These are phyloP conservation scores for Cymodocea nodosa DNA, from an alignment of 116 monocot species.

Conservation along the genomic window DNA sequence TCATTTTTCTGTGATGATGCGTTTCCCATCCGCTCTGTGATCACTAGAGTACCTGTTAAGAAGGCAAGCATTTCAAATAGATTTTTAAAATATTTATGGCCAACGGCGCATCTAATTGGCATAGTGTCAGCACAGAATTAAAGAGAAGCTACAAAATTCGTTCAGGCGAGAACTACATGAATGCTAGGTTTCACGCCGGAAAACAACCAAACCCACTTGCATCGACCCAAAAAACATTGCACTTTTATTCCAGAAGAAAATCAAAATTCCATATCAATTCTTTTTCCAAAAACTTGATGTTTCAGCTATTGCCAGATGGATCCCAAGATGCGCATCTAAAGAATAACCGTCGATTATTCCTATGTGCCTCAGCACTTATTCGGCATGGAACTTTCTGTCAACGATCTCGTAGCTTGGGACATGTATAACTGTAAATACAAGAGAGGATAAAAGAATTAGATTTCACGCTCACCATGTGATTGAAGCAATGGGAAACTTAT, in stretches of 20 bases:
- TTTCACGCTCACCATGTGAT: not conserved
- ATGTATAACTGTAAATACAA: slow-evolving; percentile 36
- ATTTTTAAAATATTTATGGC: too few species aligned
- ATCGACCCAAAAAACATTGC: not conserved
- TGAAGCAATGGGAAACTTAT: not conserved
- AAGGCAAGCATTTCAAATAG: too few species aligned
- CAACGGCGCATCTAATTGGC: too few species aligned
- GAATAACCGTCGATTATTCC: not conserved
- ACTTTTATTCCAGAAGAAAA: not conserved
- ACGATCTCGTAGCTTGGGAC: slow-evolving; percentile 81
- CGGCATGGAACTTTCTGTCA: slow-evolving; percentile 34
- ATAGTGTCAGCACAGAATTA: too few species aligned
- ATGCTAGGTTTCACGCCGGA: too few species aligned
- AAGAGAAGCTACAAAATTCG: too few species aligned
- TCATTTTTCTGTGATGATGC: too few species aligned
- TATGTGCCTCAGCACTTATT: not conserved
- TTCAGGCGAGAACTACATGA: too few species aligned
- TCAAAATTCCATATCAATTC: not conserved
- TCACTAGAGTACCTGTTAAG: too few species aligned
- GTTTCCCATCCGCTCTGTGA: too few species aligned
- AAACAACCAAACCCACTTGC: not conserved
- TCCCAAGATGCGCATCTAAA: not conserved
- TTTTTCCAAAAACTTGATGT: not conserved
- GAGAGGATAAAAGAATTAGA: not conserved
- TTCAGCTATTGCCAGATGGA: not conserved